Evolutionary conservation across 169 alveolate species (phyloP).

Genomic region (Cryptosporidium parvum): DNA sequence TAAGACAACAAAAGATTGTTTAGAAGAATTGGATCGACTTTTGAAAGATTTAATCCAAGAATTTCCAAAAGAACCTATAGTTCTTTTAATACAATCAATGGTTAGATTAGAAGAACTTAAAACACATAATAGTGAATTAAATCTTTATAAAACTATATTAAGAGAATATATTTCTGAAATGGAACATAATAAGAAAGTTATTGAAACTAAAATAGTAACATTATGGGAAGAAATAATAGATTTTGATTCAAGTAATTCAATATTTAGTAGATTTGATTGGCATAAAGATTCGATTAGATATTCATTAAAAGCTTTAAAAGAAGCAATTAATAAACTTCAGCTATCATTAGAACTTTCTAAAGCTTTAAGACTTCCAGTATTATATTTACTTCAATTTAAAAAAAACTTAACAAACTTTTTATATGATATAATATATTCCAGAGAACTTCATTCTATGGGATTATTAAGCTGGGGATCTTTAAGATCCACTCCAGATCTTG

Average conservation of each 20-base stretch:
- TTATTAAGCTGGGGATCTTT: conserved; percentile 46
- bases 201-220: conserved; percentile 1
- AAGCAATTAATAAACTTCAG: conserved; percentile 9
- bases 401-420: conserved; percentile 15
- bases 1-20: conserved; percentile 24
- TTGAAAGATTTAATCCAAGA: background rate
- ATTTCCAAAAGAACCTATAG: conserved; percentile 12
- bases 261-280: conserved; percentile 48
- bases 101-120: conserved; percentile 7
- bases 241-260: background rate
- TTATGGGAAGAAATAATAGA: conserved; percentile 27
- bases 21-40: background rate
- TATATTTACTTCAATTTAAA: conserved; percentile 29
- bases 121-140: background rate
- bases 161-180: background rate
- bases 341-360: conserved; percentile 52
- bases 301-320: conserved; percentile 1
- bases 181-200: background rate
- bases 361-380: conserved; percentile 65
- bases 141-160: background rate
- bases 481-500: conserved; percentile 39
- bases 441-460: conserved; percentile 65
- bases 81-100: conserved; percentile 14
- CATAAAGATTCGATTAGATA: conserved; percentile 3
- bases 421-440: conserved; percentile 45